Evolutionary conservation across 208 protist species (phyloP), one percentile per base, ranked within the genome.

Genomic region (Herpetomonas muscarum): DNA sequence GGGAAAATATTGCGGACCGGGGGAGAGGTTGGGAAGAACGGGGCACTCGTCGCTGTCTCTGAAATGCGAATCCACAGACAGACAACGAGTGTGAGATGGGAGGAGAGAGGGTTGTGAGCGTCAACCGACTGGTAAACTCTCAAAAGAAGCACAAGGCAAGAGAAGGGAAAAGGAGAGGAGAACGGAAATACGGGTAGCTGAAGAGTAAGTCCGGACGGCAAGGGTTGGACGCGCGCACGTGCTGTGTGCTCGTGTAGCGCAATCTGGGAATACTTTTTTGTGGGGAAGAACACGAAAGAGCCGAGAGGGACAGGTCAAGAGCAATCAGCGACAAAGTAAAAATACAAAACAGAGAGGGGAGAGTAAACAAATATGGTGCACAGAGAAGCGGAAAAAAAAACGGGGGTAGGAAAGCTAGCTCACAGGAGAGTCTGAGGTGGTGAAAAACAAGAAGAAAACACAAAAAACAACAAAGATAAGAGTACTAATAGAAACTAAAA

Each of bases 81-180:
- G 24, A 63, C 37, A 30, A 79, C 76, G 25, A 64, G 37, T 4
- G 10, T 22, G 13, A 22, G 22, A 37, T 6, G 5, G 21, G 10
- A 54, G 17, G 32, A 29, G 6, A 10, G 6, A 54, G 6, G 29
- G 19, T 6, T 6, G 13, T 39, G 34, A 13, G 9, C 9, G 34
- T 13, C 9, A 39, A 13, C 9, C 6, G 9, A 39, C 6, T 39
- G 34, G 13, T 17, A 13, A 39, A 13, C 9, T 17, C 6, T 39
- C 9, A 39, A 39, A 13, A 39, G 9, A 13, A 39, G 34, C 6
- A 6, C 34, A 39, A 39, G 34, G 34, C 34, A 39, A 39, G 34
- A 39, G 34, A 39, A 39, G 34, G 13, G 34, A 6, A 39, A 39
- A 6, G 34, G 34, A 39, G 34, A 39, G 34, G 10, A 7, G 34